Evolutionary conservation across 2,329 filamentous ascomycete genomes (phyloP).

Genomic region (Aspergillus chevalieri): DNA sequence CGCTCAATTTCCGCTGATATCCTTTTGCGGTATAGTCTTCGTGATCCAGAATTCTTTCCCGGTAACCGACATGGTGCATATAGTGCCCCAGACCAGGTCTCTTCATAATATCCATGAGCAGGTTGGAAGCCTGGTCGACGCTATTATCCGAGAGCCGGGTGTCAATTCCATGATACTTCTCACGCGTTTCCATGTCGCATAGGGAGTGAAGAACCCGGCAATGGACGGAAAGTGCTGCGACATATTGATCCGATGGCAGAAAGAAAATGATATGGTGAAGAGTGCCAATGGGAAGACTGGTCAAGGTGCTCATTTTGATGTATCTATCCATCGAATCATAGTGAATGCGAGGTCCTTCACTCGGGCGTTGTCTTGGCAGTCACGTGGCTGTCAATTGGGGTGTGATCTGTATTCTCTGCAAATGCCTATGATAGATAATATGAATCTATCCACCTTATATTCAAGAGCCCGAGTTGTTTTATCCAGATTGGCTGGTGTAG

Average conservation of each 20-base stretch:
- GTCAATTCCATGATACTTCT: slow-evolving; percentile 7
- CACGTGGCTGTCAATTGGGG: no score
- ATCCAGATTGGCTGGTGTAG: no score
- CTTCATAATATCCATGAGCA: slow-evolving; percentile 15
- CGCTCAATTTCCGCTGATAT: slow-evolving; percentile 5
- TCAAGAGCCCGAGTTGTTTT: no score
- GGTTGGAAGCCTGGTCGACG: slow-evolving; percentile 9
- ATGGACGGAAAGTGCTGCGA: slow-evolving; percentile 10
- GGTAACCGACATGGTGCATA: slow-evolving; percentile 12
- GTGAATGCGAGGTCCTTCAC: no score
- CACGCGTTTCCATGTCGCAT: slow-evolving; percentile 11
- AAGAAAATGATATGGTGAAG: slow-evolving; percentile 5
- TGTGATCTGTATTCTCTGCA: no score
- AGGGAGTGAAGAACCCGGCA: slow-evolving; percentile 7
- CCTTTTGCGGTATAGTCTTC: neutral
- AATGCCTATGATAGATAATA: no score
- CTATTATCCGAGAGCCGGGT: neutral
- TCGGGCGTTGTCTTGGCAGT: no score
- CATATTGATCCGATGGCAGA: slow-evolving; percentile 9
- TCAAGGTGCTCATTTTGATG: no score
- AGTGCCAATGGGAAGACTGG: slow-evolving; percentile 2
- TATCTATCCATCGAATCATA: no score
- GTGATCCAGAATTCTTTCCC: no score
- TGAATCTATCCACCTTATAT: no score
- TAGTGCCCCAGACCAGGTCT: slow-evolving; percentile 12